These are phyloP conservation scores for Chenopodium berlandieri DNA, from an alignment of 148 eudicot species.

Conservation along the genomic window DNA sequence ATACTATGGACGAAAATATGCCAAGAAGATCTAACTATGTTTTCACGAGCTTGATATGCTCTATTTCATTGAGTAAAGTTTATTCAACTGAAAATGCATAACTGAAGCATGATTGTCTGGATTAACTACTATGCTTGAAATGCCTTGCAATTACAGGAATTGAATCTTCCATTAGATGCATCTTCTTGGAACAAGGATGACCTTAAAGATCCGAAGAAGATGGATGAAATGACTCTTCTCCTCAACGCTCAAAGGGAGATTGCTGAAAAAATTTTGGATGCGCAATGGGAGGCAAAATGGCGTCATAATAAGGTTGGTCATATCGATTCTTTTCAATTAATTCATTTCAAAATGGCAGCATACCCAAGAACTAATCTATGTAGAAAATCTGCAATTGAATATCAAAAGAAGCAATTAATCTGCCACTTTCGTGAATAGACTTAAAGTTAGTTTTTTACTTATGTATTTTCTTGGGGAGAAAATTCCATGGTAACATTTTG, in stretches of 20 bases:
- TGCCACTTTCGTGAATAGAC: background rate
- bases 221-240: conserved; percentile 82
- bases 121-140: background rate
- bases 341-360: too few relatives aligned
- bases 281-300: conserved; percentile 91
- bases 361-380: too few relatives aligned
- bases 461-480: background rate
- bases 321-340: background rate
- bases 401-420: background rate
- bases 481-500: background rate
- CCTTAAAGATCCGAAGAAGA: conserved; percentile 83
- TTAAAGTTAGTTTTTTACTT: background rate
- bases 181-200: conserved; percentile 88
- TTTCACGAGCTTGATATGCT: background rate
- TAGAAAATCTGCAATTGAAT: background rate
- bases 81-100: background rate
- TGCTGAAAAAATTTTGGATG: conserved; percentile 73
- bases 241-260: conserved; percentile 86
- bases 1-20: background rate
- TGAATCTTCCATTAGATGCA: conserved; percentile 72
- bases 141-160: conserved; percentile 44
- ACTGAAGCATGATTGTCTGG: background rate
- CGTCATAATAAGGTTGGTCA: conserved; percentile 73
- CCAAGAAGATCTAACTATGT: background rate
- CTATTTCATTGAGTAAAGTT: background rate